phyloP scores from a whole-genome alignment of 768 basidiomycete genomes.

The Lentinus tigrinus region DNA sequence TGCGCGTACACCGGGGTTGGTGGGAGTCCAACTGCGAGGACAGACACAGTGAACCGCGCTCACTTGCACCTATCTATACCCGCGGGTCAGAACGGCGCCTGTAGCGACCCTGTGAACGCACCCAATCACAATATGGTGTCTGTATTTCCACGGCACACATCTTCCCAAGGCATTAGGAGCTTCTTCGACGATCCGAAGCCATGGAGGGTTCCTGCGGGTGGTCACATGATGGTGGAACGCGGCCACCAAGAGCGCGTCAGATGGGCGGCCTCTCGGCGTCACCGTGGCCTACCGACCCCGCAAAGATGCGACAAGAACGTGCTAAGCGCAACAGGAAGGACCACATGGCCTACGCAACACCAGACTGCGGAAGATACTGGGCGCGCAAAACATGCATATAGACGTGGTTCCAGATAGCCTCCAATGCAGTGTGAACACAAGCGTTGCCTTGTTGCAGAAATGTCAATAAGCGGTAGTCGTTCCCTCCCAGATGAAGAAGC shows the following conservation, averaged over 20 bases:
- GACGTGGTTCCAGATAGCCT: too few species aligned
- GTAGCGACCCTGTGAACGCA: background rate
- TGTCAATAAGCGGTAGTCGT: background rate
- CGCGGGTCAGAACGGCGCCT: background rate
- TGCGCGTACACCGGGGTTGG: background rate
- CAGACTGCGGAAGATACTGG: too few species aligned
- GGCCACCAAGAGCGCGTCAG: slow-evolving; percentile 2
- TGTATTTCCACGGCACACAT: background rate
- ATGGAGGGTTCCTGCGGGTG: background rate
- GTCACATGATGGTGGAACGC: slow-evolving; percentile 8
- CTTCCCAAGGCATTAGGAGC: slow-evolving; percentile 4
- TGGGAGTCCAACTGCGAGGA: background rate
- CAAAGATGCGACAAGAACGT: background rate
- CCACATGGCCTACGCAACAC: background rate
- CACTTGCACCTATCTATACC: background rate
- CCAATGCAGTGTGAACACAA: background rate
- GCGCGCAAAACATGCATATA: too few species aligned
- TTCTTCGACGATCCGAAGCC: background rate
- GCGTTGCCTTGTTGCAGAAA: background rate
- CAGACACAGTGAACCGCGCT: background rate
- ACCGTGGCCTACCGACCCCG: background rate
- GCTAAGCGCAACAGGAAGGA: background rate
- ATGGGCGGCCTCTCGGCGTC: background rate
- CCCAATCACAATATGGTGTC: too few species aligned
- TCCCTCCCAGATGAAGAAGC: background rate